Evolutionary conservation across 192 early-diverging fungal genomes (phyloP).

Genomic region (Coemansia umbellata): DNA sequence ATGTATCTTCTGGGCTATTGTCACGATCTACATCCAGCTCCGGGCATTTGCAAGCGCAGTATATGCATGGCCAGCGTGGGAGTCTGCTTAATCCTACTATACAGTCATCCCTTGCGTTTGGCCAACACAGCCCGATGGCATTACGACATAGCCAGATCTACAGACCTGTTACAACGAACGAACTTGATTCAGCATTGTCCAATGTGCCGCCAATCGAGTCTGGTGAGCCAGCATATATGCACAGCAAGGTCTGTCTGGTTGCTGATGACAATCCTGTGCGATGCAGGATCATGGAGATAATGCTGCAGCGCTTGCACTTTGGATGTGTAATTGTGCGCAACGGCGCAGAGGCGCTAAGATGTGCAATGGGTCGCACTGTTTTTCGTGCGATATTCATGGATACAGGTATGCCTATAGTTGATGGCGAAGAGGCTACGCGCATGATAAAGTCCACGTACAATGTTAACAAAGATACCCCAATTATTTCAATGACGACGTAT

Average conservation of each 20-base stretch:
- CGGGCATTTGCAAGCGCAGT: not conserved
- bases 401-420: constrained; percentile 90
- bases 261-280: constrained; percentile 92
- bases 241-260: constrained; percentile 59
- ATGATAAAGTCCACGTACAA: constrained; percentile 95
- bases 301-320: constrained; percentile 69
- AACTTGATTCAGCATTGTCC: not conserved
- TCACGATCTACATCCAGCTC: not conserved
- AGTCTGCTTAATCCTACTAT: constrained; percentile 34
- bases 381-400: constrained; percentile 96
- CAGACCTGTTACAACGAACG: not conserved
- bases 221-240: constrained; percentile 6
- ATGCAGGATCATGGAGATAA: constrained; percentile 87
- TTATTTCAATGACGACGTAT: constrained; percentile 79
- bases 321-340: constrained; percentile 82
- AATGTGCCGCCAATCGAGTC: not conserved
- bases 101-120: not conserved
- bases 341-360: constrained; percentile 87
- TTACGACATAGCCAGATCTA: not conserved
- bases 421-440: constrained; percentile 83
- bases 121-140: not conserved
- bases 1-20: not conserved
- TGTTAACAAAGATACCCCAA: constrained; percentile 78
- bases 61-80: constrained; percentile 14
- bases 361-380: constrained; percentile 80